Evolutionary conservation across 176 grass and related monocot genomes (phyloP).

Genomic region (Bromus sterilis): DNA sequence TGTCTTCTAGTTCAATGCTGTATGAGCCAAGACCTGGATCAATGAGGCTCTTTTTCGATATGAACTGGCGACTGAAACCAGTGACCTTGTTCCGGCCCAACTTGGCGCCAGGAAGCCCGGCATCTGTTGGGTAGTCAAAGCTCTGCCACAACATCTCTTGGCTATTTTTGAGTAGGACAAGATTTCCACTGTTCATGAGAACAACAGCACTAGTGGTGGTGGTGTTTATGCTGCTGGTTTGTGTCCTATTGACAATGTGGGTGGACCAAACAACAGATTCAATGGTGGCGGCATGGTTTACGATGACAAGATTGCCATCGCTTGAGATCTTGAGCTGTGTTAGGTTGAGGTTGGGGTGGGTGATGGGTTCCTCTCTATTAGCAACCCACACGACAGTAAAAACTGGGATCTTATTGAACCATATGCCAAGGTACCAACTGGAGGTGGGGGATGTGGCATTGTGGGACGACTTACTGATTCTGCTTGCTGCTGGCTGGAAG

Average conservation of each 20-base stretch:
- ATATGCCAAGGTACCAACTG: neutral
- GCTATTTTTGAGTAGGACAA: neutral
- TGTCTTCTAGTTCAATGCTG: neutral
- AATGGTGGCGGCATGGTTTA: neutral
- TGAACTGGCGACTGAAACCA: neutral
- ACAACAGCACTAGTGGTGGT: neutral
- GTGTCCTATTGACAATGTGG: neutral
- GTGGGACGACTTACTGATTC: neutral
- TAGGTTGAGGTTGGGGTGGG: neutral
- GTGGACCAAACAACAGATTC: conserved; percentile 32
- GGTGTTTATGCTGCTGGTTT: neutral
- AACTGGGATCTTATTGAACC: neutral
- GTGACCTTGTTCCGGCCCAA: conserved; percentile 42
- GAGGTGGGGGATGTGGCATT: neutral
- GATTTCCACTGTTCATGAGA: neutral
- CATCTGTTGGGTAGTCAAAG: neutral
- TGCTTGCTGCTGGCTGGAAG: neutral
- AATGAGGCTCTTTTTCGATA: neutral
- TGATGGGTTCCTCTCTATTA: neutral
- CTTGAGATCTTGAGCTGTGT: conserved; percentile 11
- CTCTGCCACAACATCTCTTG: neutral
- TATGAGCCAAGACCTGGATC: conserved; percentile 37
- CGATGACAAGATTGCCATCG: neutral
- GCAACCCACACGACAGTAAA: neutral
- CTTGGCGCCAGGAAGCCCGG: conserved; percentile 30